phyloP scores from a whole-genome alignment of 83 land plant species.

The Diphasiastrum complanatum region DNA sequence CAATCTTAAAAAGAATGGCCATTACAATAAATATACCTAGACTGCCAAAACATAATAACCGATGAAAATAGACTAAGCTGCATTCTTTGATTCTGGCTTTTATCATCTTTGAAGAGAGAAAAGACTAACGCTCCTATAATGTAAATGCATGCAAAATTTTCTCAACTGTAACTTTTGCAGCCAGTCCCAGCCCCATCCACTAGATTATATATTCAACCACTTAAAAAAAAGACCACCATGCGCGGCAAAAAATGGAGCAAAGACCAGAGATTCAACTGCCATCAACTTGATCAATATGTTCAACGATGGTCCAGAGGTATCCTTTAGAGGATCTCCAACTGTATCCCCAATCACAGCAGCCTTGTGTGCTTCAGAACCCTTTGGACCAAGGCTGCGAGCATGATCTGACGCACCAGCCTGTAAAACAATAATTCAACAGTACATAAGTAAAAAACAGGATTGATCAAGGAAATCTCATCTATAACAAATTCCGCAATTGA shows the following conservation, averaged over 20 bases:
- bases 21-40: too few species aligned
- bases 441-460: not conserved
- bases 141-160: too few species aligned
- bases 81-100: too few species aligned
- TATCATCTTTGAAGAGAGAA: too few species aligned
- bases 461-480: not conserved
- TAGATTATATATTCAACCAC: too few species aligned
- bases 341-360: constrained; percentile 85
- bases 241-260: constrained; percentile 69
- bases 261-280: constrained; percentile 74
- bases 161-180: too few species aligned
- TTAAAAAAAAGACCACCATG: constrained; percentile 44
- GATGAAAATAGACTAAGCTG: too few species aligned
- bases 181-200: too few species aligned
- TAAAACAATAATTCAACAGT: not conserved
- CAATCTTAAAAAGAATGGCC: too few species aligned
- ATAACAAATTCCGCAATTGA: not conserved
- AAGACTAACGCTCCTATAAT: too few species aligned
- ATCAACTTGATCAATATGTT: constrained; percentile 74
- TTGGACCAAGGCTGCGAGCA: constrained; percentile 57
- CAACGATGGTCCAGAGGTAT: constrained; percentile 77
- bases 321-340: constrained; percentile 76
- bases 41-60: too few species aligned
- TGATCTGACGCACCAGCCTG: constrained; percentile 65
- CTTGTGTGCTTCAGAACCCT: constrained; percentile 73